Evolutionary conservation across 352 stramenopile species (phyloP), one percentile per base, ranked within the genome.

Genomic region (Pythium insidiosum): DNA sequence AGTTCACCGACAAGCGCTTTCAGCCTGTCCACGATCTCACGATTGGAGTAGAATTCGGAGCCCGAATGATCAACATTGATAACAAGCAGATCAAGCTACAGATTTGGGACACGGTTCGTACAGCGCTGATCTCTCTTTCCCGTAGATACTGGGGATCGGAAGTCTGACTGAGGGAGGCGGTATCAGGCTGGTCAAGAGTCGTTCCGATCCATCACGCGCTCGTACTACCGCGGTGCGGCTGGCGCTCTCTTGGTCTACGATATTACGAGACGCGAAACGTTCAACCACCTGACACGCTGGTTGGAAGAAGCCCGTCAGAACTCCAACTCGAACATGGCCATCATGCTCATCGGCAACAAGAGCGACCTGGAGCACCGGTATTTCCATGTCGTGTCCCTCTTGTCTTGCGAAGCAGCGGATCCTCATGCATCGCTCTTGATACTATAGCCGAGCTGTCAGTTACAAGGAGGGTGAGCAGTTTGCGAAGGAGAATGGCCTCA

Each of bases 1-100:
- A 99, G 73, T 99, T 99, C 78, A 99, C 97, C 38, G 97, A 99
- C 80, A 99, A 99, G 74, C 84, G 96, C 41, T 99, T 99, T 73
- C 96, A 99, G 66, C 96, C 95, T 0, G 96, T 99, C 28, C 77
- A 99, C 59, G 96, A 99, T 58, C 79, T 99, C 37, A 99, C 97
- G 7, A 99, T 99, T 58, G 97, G 95, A 26, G 94, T 98, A 20
- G 97, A 99, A 79, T 99, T 99, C 61, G 97, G 96, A 43, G 96
- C 96, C 12, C 88, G 96, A 35, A 99, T 99, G 94, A 98, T 99
- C 53, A 97, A 92, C 59, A 97, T 99, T 38, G 94, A 98, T 47
- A 95, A 96, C 66, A 97, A 98, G 66, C 89, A 97, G 61, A 97
- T 98, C 55, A 99, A 99, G 61, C 71, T 98, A 37, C 88, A 98